Evolutionary conservation across 805 yeast species (phyloP).

Genomic region (Zygoascus tannicola): DNA sequence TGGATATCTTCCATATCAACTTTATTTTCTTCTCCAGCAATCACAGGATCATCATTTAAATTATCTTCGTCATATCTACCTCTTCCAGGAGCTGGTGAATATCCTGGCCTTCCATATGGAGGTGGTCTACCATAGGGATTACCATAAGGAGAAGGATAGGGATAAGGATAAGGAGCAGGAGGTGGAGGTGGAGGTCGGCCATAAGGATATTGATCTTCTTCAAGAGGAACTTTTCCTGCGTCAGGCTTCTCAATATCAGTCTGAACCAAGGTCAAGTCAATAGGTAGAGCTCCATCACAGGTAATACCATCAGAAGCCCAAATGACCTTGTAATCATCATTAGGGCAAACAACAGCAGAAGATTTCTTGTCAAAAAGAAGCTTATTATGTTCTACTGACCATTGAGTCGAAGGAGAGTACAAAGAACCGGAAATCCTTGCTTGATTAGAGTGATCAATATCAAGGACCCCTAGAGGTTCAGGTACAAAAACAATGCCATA

Average conservation of each 20-base stretch:
- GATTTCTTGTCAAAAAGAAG: constrained; percentile 10
- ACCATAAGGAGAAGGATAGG: too few species aligned
- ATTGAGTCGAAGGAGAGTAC: constrained; percentile 18
- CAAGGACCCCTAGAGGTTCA: constrained; percentile 20
- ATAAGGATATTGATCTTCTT: background rate
- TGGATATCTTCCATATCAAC: too few species aligned
- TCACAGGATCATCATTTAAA: too few species aligned
- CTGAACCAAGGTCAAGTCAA: constrained; percentile 12
- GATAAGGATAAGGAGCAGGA: too few species aligned
- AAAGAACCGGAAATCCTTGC: constrained; percentile 17
- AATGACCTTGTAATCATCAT: constrained; percentile 12
- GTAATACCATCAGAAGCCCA: constrained; percentile 9
- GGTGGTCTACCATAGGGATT: too few species aligned
- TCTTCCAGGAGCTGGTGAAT: background rate
- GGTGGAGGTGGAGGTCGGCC: background rate
- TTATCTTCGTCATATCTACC: too few species aligned
- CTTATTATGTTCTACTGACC: constrained; percentile 12
- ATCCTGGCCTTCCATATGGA: background rate
- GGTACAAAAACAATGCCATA: constrained; percentile 21
- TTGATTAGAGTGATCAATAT: constrained; percentile 17
- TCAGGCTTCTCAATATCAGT: background rate
- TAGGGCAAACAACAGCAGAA: constrained; percentile 20
- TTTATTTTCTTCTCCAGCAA: too few species aligned
- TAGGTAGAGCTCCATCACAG: constrained; percentile 18
- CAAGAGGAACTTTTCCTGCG: background rate